Conservation (phyloP, 176 grass and related monocot genomes). For the Paspalum notatum region DNA sequence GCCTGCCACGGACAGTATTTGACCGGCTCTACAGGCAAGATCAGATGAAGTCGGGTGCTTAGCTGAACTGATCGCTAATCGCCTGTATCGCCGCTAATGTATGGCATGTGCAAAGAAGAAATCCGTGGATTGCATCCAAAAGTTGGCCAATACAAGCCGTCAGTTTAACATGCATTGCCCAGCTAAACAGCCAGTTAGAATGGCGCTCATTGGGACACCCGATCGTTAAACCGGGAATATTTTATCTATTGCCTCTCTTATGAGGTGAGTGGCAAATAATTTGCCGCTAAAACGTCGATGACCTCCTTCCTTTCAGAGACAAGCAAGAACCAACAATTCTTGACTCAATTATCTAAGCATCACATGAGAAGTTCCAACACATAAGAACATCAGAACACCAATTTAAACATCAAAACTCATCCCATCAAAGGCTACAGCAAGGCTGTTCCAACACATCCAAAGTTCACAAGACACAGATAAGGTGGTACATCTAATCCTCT, state of each 20-base stretch:
- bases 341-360: constrained; percentile 48
- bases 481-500: constrained; percentile 61
- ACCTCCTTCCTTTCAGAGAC: background rate
- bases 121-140: too few species aligned
- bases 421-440: constrained; percentile 27
- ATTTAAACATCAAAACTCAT: constrained; percentile 49
- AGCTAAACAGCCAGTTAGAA: background rate
- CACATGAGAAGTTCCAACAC: constrained; percentile 20
- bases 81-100: too few species aligned
- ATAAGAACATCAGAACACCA: constrained; percentile 10
- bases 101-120: too few species aligned
- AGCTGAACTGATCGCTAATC: too few species aligned
- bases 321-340: constrained; percentile 32
- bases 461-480: constrained; percentile 26
- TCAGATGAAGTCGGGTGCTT: too few species aligned
- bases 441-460: constrained; percentile 19
- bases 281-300: background rate
- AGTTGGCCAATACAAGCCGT: too few species aligned
- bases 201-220: background rate
- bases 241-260: too few species aligned
- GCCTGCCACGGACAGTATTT: too few species aligned
- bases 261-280: too few species aligned
- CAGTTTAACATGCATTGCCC: too few species aligned
- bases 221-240: too few species aligned
- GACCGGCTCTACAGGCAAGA: too few species aligned